Conservation (phyloP, 768 basidiomycete species). For the Mycena albidolilacea region DNA sequence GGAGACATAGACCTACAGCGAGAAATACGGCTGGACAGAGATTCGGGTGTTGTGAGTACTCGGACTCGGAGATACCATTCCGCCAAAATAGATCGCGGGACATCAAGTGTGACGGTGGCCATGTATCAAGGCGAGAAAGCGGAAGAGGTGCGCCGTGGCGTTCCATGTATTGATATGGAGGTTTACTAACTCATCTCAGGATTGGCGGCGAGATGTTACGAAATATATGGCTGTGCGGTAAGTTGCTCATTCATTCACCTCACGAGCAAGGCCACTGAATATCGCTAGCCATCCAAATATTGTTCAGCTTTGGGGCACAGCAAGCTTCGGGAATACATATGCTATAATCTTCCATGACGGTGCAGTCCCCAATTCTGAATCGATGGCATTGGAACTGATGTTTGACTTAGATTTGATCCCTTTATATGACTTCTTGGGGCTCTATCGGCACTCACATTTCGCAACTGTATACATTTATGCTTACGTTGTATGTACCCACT, state of each 20-base stretch:
- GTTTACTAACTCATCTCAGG: neutral
- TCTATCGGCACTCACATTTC: conserved; percentile 2
- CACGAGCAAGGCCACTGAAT: neutral
- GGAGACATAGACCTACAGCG: conserved; percentile 15
- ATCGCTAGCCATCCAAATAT: conserved; percentile 7
- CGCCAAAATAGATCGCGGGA: neutral
- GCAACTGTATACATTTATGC: neutral
- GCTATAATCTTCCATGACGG: conserved; percentile 21
- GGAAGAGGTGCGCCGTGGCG: neutral
- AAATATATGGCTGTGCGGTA: neutral
- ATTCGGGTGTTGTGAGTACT: neutral
- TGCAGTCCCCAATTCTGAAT: neutral
- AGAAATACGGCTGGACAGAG: neutral
- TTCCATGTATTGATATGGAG: neutral
- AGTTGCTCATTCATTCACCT: neutral
- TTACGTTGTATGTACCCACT: neutral
- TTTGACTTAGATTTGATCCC: conserved; percentile 16
- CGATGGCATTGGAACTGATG: neutral
- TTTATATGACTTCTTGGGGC: neutral
- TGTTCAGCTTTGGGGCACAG: neutral
- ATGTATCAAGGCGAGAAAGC: conserved; percentile 14
- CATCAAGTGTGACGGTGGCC: neutral
- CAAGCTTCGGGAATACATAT: neutral
- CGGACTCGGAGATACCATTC: neutral
- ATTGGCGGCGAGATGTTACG: neutral